Evolutionary conservation across 2,329 filamentous ascomycete genomes (phyloP).

Genomic region (Beauveria varroae): DNA sequence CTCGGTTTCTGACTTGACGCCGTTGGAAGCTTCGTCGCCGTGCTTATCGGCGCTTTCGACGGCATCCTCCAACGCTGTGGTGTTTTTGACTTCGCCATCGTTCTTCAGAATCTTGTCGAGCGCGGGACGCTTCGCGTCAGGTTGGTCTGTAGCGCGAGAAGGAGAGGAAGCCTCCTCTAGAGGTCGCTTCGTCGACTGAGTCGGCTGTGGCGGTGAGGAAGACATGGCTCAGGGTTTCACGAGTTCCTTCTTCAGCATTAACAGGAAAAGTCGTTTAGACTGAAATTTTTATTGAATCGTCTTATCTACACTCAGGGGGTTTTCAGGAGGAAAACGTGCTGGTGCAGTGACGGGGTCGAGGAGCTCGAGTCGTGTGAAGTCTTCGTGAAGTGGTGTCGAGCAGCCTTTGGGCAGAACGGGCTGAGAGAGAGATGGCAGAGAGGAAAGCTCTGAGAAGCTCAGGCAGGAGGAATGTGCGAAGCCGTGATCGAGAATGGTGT

Average conservation of each 20-base stretch:
- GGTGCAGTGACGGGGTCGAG: constrained; percentile 55
- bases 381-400: constrained; percentile 33
- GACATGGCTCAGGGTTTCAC: constrained; percentile 52
- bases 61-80: constrained; percentile 24
- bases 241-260: neutral
- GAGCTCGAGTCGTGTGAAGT: constrained; percentile 35
- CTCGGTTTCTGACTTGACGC: constrained; percentile 48
- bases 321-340: constrained; percentile 89
- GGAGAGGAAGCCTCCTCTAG: constrained; percentile 96
- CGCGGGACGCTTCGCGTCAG: constrained; percentile 92
- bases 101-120: constrained; percentile 84
- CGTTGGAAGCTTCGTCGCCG: constrained; percentile 42
- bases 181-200: constrained; percentile 78
- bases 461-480: constrained; percentile 3
- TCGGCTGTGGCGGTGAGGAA: constrained; percentile 58
- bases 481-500: constrained; percentile 2
- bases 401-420: constrained; percentile 25
- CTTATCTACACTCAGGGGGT: constrained; percentile 77
- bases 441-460: constrained; percentile 14
- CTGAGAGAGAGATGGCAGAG: constrained; percentile 20
- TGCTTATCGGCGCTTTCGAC: constrained; percentile 39
- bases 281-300: constrained; percentile 33
- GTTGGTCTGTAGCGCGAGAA: constrained; percentile 82
- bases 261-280: constrained; percentile 14
- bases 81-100: constrained; percentile 45